Conservation (phyloP, 106 monocot species). For the Dioscorea dumetorum region DNA sequence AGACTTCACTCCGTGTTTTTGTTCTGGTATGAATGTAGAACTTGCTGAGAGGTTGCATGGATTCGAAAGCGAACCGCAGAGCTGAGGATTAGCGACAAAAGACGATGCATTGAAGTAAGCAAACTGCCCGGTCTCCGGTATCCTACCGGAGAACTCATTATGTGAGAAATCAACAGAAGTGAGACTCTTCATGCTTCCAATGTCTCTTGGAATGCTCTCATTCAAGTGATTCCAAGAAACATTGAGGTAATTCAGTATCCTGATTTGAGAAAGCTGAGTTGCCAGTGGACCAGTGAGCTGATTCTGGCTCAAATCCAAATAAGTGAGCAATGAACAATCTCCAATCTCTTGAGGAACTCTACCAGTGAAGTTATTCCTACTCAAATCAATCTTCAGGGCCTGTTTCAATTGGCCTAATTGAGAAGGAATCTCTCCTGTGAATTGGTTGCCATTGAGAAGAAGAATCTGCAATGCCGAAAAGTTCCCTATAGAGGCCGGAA, state of each 20-base stretch:
- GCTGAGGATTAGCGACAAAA: constrained; percentile 35
- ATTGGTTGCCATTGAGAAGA: constrained; percentile 37
- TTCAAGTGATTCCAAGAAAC: constrained; percentile 50
- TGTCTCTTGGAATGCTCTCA: constrained; percentile 40
- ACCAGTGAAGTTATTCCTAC: constrained; percentile 44
- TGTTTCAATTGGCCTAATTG: constrained; percentile 29
- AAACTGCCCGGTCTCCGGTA: constrained; percentile 44
- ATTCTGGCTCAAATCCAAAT: constrained; percentile 48
- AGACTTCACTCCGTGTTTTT: background rate
- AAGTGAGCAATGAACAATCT: constrained; percentile 33
- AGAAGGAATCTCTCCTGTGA: constrained; percentile 31
- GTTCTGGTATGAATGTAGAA: background rate
- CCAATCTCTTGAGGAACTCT: constrained; percentile 36
- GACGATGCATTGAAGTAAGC: constrained; percentile 47
- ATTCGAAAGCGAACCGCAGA: constrained; percentile 23
- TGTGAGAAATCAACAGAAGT: constrained; percentile 52
- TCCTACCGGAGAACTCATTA: constrained; percentile 39
- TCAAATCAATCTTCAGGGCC: constrained; percentile 48
- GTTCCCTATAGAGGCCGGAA: constrained; percentile 44
- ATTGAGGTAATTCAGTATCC: constrained; percentile 53
- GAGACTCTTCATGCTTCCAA: constrained; percentile 54
- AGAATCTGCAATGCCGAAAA: constrained; percentile 42
- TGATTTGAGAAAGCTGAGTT: constrained; percentile 19
- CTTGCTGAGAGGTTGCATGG: constrained; percentile 32
- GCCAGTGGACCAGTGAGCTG: constrained; percentile 31